A percentile compares a stretch with the other conserved stretches of the same genome.
Conservation (phyloP, 768 basidiomycete species). For the Leucosporidium yakuticum region DNA sequence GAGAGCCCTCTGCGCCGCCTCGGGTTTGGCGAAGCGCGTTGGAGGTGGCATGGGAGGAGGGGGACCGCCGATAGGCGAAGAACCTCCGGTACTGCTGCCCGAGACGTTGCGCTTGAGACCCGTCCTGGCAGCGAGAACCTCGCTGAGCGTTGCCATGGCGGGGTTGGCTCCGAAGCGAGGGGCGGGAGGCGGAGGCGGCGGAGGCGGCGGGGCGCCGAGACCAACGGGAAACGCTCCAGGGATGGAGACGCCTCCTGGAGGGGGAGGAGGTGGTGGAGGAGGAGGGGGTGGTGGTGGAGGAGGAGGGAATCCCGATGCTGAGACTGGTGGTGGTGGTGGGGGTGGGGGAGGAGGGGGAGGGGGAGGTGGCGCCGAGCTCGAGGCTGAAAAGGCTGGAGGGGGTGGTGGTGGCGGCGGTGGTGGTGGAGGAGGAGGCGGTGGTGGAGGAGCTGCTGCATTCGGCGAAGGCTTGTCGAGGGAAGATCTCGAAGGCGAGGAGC, state of each 20-base stretch:
- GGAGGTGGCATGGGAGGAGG: slow-evolving; percentile 30
- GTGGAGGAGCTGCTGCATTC: slow-evolving; percentile 36
- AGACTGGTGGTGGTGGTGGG: slow-evolving; percentile 36
- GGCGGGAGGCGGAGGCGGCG: slow-evolving; percentile 31
- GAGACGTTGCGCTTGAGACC: too few species aligned
- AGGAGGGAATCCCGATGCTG: slow-evolving; percentile 25
- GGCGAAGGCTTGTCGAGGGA: neutral
- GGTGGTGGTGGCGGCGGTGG: slow-evolving; percentile 28
- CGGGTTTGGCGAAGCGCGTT: slow-evolving; percentile 18
- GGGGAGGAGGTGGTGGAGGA: slow-evolving; percentile 35
- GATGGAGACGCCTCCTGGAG: slow-evolving; percentile 6
- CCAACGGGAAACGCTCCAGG: too few species aligned
- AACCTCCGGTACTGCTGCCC: too few species aligned
- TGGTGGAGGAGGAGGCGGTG: slow-evolving; percentile 39
- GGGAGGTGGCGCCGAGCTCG: slow-evolving; percentile 38
- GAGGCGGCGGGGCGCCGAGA: slow-evolving; percentile 25
- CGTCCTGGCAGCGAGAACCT: too few species aligned
- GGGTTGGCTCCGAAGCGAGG: slow-evolving; percentile 38
- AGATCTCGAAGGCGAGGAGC: slow-evolving; percentile 8
- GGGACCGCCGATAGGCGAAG: slow-evolving; percentile 5
- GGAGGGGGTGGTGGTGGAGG: slow-evolving; percentile 19
- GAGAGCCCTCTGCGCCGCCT: slow-evolving; percentile 57
- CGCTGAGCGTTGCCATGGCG: slow-evolving; percentile 14
- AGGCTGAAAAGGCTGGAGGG: slow-evolving; percentile 39
- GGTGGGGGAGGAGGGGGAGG: slow-evolving; percentile 42